A percentile compares a stretch with the other conserved stretches of the same genome.
Evolutionary conservation across 495 filamentous ascomycete species (phyloP).

Genomic region (Trichocladium uniseriatum): DNA sequence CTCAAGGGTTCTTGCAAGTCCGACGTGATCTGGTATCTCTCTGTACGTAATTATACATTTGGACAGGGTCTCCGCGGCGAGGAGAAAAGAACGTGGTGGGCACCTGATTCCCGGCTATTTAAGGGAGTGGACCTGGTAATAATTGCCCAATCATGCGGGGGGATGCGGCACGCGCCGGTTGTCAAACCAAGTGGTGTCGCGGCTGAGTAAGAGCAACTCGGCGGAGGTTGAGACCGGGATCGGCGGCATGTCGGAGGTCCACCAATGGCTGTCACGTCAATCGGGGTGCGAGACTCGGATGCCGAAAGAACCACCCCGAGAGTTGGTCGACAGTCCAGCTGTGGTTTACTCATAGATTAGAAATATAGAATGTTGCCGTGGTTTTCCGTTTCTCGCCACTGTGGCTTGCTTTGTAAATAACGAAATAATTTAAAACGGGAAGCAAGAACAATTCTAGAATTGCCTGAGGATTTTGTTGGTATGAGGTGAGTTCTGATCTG

Average conservation of each 20-base stretch:
- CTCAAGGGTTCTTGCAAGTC: too few relatives aligned
- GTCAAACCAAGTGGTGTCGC: background rate
- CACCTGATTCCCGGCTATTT: constrained; percentile 9
- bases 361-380: too few relatives aligned
- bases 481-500: background rate
- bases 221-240: background rate
- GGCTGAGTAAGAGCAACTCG: constrained; percentile 10
- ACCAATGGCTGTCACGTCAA: background rate
- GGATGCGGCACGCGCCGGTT: constrained; percentile 2
- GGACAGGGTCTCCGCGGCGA: constrained; percentile 6
- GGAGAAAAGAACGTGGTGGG: constrained; percentile 1
- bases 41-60: constrained; percentile 4
- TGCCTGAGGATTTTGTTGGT: too few relatives aligned
- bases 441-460: too few relatives aligned
- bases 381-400: too few relatives aligned
- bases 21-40: background rate
- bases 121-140: background rate
- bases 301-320: too few relatives aligned
- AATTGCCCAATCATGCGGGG: constrained; percentile 10
- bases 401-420: too few relatives aligned
- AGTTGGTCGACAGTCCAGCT: too few relatives aligned
- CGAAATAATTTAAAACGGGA: too few relatives aligned
- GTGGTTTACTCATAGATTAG: too few relatives aligned
- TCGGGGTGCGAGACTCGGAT: too few relatives aligned
- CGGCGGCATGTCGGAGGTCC: background rate